Evolutionary conservation across 352 stramenopile species (phyloP).

Genomic region (Globisporangium uncinulatum): DNA sequence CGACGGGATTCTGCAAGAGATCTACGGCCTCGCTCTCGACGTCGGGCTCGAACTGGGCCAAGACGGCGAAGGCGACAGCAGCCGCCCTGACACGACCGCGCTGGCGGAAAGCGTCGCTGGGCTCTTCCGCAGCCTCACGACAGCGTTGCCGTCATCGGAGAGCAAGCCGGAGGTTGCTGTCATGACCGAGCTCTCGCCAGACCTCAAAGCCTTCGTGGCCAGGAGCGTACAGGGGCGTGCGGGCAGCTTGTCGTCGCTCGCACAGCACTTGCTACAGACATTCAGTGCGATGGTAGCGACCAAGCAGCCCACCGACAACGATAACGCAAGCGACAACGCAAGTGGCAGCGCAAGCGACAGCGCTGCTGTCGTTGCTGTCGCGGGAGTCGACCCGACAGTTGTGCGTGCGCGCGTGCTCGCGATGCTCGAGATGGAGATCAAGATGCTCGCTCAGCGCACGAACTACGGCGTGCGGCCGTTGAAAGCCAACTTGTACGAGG

Average conservation of each 20-base stretch:
- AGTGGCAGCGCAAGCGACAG: conserved; percentile 5
- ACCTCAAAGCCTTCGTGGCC: conserved; percentile 48
- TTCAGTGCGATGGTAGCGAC: conserved; percentile 3
- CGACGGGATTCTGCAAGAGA: conserved; percentile 57
- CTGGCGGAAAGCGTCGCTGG: conserved; percentile 10
- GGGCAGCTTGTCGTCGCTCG: conserved; percentile 33
- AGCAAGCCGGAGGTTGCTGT: conserved; percentile 15
- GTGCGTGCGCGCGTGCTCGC: conserved; percentile 20
- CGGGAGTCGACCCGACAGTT: too few relatives aligned
- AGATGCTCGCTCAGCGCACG: conserved; percentile 78
- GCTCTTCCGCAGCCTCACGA: conserved; percentile 6
- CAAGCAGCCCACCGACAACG: too few relatives aligned
- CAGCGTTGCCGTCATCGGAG: not conserved
- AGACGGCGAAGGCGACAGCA: too few relatives aligned
- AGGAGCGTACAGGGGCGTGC: conserved; percentile 37
- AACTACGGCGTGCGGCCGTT: conserved; percentile 56
- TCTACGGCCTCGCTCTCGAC: conserved; percentile 63
- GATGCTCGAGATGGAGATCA: conserved; percentile 82
- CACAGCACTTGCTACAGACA: conserved; percentile 22
- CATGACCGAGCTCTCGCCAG: conserved; percentile 17
- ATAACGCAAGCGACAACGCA: too few relatives aligned
- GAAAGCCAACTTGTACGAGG: conserved; percentile 78
- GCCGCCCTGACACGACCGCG: not conserved
- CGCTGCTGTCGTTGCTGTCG: conserved; percentile 8
- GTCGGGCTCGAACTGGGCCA: conserved; percentile 24